phyloP scores from a whole-genome alignment of 2,329 filamentous ascomycete genomes.

The Nemania sp. region DNA sequence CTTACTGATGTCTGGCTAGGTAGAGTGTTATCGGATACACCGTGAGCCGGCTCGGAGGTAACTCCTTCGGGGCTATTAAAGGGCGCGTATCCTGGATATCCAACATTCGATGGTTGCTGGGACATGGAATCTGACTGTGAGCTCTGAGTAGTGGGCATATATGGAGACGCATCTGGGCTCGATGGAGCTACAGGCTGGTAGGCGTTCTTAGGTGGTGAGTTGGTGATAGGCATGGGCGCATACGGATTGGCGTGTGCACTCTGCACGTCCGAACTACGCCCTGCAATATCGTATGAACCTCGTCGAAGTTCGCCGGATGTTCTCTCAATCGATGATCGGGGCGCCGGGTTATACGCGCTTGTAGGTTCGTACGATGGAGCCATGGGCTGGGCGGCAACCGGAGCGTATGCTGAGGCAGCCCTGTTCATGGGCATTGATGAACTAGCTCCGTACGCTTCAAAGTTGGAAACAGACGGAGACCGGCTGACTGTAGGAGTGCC shows the following conservation, averaged over 20 bases:
- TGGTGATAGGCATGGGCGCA: conserved; percentile 36
- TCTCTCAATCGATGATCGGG: conserved; percentile 50
- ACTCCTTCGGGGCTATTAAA: conserved; percentile 27
- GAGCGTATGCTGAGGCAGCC: conserved; percentile 56
- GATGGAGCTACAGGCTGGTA: conserved; percentile 37
- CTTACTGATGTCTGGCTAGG: conserved; percentile 24
- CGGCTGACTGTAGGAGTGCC: conserved; percentile 75
- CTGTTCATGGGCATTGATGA: conserved; percentile 46
- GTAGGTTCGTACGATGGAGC: conserved; percentile 44
- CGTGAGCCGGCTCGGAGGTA: conserved; percentile 13
- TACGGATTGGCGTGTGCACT: conserved; percentile 40
- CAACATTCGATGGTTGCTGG: conserved; percentile 27
- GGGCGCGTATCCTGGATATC: conserved; percentile 37
- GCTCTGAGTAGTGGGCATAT: conserved; percentile 29
- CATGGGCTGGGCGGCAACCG: conserved; percentile 39
- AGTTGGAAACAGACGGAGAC: conserved; percentile 68
- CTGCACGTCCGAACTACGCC: conserved; percentile 46
- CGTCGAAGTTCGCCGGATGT: conserved; percentile 49
- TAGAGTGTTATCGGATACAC: conserved; percentile 16
- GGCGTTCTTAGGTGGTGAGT: conserved; percentile 34
- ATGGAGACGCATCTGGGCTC: conserved; percentile 30
- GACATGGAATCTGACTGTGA: conserved; percentile 25
- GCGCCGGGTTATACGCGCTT: conserved; percentile 36
- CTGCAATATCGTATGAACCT: conserved; percentile 47
- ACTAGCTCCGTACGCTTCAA: conserved; percentile 70